phyloP scores from a whole-genome alignment of 139 green algal genomes.

The Chloropicon primus region DNA sequence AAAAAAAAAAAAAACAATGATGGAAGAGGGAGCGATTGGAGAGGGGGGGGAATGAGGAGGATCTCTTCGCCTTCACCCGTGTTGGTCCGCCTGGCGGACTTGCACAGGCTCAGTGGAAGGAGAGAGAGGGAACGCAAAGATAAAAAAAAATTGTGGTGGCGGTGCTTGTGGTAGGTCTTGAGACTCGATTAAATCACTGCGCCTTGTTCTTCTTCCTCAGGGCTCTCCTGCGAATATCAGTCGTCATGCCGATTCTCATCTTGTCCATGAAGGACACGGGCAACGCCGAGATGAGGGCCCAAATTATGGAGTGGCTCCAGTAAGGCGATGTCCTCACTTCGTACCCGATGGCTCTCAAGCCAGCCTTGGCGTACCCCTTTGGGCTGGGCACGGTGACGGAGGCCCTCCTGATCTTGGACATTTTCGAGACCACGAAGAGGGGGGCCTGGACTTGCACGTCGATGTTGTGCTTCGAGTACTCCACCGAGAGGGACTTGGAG shows the following conservation, averaged over 20 bases:
- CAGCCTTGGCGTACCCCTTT: conserved; percentile 24
- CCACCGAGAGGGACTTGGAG: conserved; percentile 33
- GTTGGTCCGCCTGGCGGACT: too few species aligned
- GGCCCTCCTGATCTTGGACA: conserved; percentile 57
- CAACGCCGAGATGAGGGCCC: background rate
- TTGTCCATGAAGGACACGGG: background rate
- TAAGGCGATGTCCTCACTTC: conserved; percentile 40
- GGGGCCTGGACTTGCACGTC: conserved; percentile 51
- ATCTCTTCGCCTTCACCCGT: too few species aligned
- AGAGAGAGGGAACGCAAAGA: background rate
- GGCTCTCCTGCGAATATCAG: background rate
- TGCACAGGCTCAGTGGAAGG: too few species aligned
- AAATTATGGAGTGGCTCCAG: conserved; percentile 24
- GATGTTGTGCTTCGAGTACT: conserved; percentile 38
- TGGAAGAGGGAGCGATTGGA: too few species aligned
- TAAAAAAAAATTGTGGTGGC: background rate
- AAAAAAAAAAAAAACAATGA: too few species aligned
- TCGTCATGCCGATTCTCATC: background rate
- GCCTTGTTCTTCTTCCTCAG: background rate
- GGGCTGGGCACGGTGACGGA: conserved; percentile 37
- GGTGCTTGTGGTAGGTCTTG: background rate
- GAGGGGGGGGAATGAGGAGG: too few species aligned
- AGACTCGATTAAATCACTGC: background rate
- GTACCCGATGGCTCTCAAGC: conserved; percentile 36
- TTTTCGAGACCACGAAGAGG: conserved; percentile 67